Evolutionary conservation across 371 early-diverging fungal genomes (phyloP), one percentile per base, ranked within the genome.

Genomic region (Mucor saturninus): DNA sequence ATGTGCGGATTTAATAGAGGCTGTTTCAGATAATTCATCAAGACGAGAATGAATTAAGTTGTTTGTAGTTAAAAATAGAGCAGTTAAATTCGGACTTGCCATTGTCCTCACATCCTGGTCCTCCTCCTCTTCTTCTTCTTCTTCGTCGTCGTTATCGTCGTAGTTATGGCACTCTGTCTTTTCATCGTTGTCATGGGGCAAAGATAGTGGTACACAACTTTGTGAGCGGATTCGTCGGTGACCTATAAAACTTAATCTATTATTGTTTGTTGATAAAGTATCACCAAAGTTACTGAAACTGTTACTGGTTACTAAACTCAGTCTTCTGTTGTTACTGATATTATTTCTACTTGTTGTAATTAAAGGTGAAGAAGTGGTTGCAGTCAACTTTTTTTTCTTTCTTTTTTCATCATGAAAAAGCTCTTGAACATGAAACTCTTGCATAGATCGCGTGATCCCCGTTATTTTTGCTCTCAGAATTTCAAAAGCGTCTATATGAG

Each of bases 401-500:
- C 57, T 48, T 26, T 70, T 57, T 64, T 78, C 78, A 38, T 75
- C 71, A 28, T 69, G 65, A 62, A 75, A 72, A 31, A 78, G 59
- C 51, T 74, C 78, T 31, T 75, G 67, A 46, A 78, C 73, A 61
- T 78, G 78, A 71, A 78, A 75, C 66, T 72, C 78, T 56, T 78
- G 78, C 78, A 78, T 78, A 14, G 78, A 66, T 50, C 75, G 63
- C 60, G 78, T 78, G 75, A 78, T 78, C 30, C 73, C 73, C 31
- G 73, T 75, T 59, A 78, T 67, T 69, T 78, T 78, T 56, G 75
- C 75, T 63, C 75, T 68, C 56, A 78, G 71, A 67, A 78, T 69
- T 65, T 78, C 78, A 61, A 78, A 78, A 42, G 78, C 67, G 56
- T 78, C 78, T 37, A 78, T 78, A 37, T 78, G 78, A 38, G 78